Evolutionary conservation across 2,329 filamentous ascomycete genomes (phyloP), one percentile per base, ranked within the genome.

Genomic region (Arachnopeziza araneosa): DNA sequence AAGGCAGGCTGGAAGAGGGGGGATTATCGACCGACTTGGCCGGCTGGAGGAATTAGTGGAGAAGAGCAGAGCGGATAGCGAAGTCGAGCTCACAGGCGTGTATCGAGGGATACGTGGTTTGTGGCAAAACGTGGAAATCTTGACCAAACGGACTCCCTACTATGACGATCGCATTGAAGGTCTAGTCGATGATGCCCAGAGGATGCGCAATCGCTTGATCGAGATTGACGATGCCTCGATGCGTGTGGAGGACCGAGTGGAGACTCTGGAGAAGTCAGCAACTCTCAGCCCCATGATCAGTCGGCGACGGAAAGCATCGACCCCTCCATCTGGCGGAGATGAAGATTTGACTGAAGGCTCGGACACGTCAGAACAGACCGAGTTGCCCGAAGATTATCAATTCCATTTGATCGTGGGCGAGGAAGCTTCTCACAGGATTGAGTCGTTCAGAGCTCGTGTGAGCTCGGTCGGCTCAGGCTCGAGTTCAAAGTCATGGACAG

Each of bases 21-120:
- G 36, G 36, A 6, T 44, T 14, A 44, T 44, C 17, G 69, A 70
- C 5, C 65, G 70, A 23, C 58, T 69, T 22, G 60, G 65, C 26
- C 84, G 58, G 76, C 77, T 68, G 72, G 83, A 86, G 66, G 83
- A 84, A 50, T 73, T 79, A 1, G 73, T 83, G 8, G 82, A 85
- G 62, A 80, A 74, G 65, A 79, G 75, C 67, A 78, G 74, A 61
- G 78, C 78, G 24, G 83, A 85, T 24, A 73, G 76, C n/a, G 73
- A 75, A 36, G 74, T 78, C 50, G 80, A 84, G 56, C 76, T 84
- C 60, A 82, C 80, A 63, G 77, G 74, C n/a, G 77, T 80, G 19
- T 84, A 83, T 67, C 76, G 77, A 12, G 83, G 83, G 60, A 77
- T 84, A 30, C 77, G 77, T 61, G 78, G 80, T 19, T 77, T 81